These are phyloP conservation scores for Pelargonium citronellum DNA, from an alignment of 441 rosid genomes.

Conservation along the genomic window DNA sequence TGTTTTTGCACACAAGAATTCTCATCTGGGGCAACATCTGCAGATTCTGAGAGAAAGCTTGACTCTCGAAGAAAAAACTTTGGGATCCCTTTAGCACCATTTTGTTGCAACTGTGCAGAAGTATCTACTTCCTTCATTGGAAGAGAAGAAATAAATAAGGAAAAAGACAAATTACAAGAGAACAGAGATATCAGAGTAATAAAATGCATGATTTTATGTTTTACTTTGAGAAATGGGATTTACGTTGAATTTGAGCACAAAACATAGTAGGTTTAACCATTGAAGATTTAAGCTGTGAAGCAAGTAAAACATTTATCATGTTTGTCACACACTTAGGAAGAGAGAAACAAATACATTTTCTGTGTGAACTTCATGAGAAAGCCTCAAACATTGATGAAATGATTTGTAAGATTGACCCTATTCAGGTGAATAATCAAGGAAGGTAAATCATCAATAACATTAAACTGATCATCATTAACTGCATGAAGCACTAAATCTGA, in stretches of 20 bases:
- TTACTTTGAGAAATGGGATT: background rate
- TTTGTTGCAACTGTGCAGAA: slow-evolving; percentile 24
- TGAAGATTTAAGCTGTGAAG: background rate
- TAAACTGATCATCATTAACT: background rate
- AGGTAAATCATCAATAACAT: background rate
- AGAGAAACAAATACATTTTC: background rate
- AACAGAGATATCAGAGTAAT: slow-evolving; percentile 12
- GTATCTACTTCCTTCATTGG: slow-evolving; percentile 33
- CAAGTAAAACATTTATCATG: background rate
- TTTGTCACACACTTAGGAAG: background rate
- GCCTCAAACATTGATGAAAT: background rate
- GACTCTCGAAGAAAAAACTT: slow-evolving; percentile 42
- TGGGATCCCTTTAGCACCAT: slow-evolving; percentile 18
- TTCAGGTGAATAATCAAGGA: background rate
- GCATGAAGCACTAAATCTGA: background rate
- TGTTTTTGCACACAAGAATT: slow-evolving; percentile 38
- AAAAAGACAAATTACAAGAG: slow-evolving; percentile 7
- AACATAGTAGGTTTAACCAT: background rate
- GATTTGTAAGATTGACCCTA: background rate
- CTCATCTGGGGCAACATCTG: slow-evolving; percentile 45
- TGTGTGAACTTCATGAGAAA: background rate
- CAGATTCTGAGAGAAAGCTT: slow-evolving; percentile 65
- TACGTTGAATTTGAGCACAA: background rate
- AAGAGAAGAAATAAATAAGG: slow-evolving; percentile 8
- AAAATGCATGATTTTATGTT: background rate